Base-by-base conservation (phyloP, 2,329 filamentous ascomycete species). In the Fusarium scirpi region DNA sequence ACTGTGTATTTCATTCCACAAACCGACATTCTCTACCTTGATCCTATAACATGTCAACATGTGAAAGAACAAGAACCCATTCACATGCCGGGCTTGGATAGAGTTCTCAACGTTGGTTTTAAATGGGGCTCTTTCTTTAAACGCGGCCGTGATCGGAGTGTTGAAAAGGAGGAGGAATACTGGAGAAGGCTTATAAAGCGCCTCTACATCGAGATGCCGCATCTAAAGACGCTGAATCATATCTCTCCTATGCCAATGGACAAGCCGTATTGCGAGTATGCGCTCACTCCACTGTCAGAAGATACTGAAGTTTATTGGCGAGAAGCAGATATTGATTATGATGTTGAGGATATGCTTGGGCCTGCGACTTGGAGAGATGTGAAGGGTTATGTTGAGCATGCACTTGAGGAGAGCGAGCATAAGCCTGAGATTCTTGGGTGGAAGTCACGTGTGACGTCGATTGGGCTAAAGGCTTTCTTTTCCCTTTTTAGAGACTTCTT, bases 41-140 rank as follows among this genome's bases (percentile, higher is more conserved):
- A 76, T 45, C 72, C 76, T 46, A 76, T 34, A 34, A 15, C 16
- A 1, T 16, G 76, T 27, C 72, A 75, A 22, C 65, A 73, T 7
- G 3, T 22, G 3, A 34, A 8, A 16, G 15, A 34, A 8, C 8
- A 34, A 16, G 30, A 34, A 34, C 15, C 5, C 8, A 34, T 34
- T 8, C 0, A 9, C 8, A 51, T 78, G 1, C 24, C 57, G 1
- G 72, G 76, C 10, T 69, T 75, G 47, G 74, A 79, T 8, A 64
- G 57, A n/a, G 72, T 78, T 0, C 60, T 71, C 27, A 65, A 79
- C 24, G 70, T 76, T 2, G 78, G 76, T 0, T 32, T 78, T 6
- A 72, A 78, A 34, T 80, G 77, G 78, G 77, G 7, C 69, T 76
- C 24, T 74, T 78, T 58, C 75, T 76, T 46, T 62, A 58, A 34